Evolutionary conservation across 2,329 filamentous ascomycete species (phyloP), one percentile per base, ranked within the genome.

Genomic region (Trichoderma semiorbis): DNA sequence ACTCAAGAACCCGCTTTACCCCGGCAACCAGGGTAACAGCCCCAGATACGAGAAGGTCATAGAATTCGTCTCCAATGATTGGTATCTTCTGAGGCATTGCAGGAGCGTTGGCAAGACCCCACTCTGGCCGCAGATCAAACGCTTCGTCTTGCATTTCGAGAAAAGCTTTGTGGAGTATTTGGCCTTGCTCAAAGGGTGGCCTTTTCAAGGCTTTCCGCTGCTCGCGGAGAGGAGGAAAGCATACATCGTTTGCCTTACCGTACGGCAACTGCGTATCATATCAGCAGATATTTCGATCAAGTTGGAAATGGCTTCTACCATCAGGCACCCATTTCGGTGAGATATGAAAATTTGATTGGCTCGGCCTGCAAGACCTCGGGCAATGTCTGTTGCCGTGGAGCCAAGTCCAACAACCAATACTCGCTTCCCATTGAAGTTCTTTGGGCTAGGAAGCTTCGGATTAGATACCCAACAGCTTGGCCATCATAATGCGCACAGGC

Each of bases 331-430:
- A 18, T 75, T 74, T n/a, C 75, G 73, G 43, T 78, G 76, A 30
- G 77, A 72, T 18, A 77, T 72, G 7, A 69, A 73, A 7, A 78
- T 50, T 11, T 70, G 72, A 6, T 73, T 69, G 6, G 75, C 75
- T 57, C 74, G 75, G 0, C 78, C 76, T 3, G 80, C 73, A 3
- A 85, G 75, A 6, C 77, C 77, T 3, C 81, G 72, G 3, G 77
- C 75, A 1, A 78, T 74, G 67, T 80, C 79, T 32, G 74, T 75
- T 1, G 75, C 77, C 0, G 82, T 84, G 61, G 81, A 82, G n/a
- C 82, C 82, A 10, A 85, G 76, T 10, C 84, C 85, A 2, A 86
- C 76, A 1, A 86, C 76, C 7, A 86, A 73, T 5, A 86, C 82
- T 8, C 77, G 81, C 73, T 84, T 82, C 1, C 73, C 75, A 1